A percentile compares a stretch with the other conserved stretches of the same genome.
phyloP scores from a whole-genome alignment of 2,329 filamentous ascomycete species.

The Leptographium lundbergii region DNA sequence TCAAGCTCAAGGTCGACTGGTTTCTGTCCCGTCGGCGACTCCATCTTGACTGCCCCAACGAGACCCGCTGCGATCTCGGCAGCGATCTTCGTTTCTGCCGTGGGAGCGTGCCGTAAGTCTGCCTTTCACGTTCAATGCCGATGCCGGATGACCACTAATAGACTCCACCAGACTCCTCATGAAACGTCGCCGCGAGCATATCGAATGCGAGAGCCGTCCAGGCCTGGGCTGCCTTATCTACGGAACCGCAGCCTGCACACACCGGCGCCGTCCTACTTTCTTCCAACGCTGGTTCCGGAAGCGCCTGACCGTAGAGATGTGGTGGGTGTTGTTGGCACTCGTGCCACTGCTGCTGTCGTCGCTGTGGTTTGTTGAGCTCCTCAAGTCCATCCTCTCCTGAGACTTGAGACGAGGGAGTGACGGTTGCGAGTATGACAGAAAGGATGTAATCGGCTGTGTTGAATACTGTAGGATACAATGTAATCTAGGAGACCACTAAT shows the following conservation, averaged over 20 bases:
- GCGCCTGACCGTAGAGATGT: constrained; percentile 32
- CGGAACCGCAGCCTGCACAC: constrained; percentile 33
- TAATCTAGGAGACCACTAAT: not conserved
- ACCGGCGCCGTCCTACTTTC: constrained; percentile 32
- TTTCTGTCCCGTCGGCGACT: constrained; percentile 49
- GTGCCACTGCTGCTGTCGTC: constrained; percentile 27
- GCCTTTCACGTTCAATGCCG: not conserved
- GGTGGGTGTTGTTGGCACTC: constrained; percentile 34
- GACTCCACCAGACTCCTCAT: constrained; percentile 35
- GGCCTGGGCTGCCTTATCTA: constrained; percentile 44
- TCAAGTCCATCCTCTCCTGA: not conserved
- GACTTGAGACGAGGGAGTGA: too few relatives aligned
- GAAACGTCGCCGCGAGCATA: constrained; percentile 44
- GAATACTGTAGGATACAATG: not conserved
- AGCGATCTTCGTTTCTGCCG: constrained; percentile 49
- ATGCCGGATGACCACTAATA: not conserved
- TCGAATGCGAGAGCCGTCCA: constrained; percentile 46
- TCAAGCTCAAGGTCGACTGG: constrained; percentile 56
- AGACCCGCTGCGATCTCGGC: constrained; percentile 41
- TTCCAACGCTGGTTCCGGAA: constrained; percentile 31
- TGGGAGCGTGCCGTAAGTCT: constrained; percentile 42
- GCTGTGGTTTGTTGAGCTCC: constrained; percentile 20
- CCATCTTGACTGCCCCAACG: constrained; percentile 53
- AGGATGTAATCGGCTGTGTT: not conserved
- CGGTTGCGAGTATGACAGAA: not conserved